These are phyloP conservation scores for Toxoplasma gondii DNA, from an alignment of 169 alveolate genomes.

Conservation along the genomic window DNA sequence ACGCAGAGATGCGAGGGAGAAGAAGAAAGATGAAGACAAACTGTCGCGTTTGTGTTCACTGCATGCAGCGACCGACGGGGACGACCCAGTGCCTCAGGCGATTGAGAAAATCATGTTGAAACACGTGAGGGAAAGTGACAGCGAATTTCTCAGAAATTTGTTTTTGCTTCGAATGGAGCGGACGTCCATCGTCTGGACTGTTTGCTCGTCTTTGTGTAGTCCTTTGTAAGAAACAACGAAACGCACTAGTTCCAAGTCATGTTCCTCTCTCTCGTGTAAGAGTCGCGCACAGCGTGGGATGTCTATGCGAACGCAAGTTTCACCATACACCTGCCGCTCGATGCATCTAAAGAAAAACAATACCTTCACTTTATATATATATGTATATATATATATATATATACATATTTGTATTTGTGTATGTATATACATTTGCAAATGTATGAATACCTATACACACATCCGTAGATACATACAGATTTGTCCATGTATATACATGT, in stretches of 20 bases:
- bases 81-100: background rate
- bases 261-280: background rate
- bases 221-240: background rate
- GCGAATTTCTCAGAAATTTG: background rate
- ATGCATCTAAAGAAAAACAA: no score
- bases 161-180: background rate
- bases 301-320: background rate
- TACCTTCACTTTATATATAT: no score
- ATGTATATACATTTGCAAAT: background rate
- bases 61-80: background rate
- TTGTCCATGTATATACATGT: background rate
- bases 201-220: background rate
- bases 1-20: no score
- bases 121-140: background rate
- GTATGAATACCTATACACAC: background rate
- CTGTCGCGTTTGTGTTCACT: background rate
- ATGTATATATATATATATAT: background rate
- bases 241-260: background rate
- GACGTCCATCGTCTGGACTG: background rate
- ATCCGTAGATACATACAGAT: background rate
- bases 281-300: background rate
- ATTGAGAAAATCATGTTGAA: constrained; percentile 7
- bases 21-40: background rate
- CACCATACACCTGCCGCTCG: no score
- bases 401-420: background rate